Evolutionary conservation across 2,329 filamentous ascomycete species (phyloP).

Genomic region (Alternaria solani): DNA sequence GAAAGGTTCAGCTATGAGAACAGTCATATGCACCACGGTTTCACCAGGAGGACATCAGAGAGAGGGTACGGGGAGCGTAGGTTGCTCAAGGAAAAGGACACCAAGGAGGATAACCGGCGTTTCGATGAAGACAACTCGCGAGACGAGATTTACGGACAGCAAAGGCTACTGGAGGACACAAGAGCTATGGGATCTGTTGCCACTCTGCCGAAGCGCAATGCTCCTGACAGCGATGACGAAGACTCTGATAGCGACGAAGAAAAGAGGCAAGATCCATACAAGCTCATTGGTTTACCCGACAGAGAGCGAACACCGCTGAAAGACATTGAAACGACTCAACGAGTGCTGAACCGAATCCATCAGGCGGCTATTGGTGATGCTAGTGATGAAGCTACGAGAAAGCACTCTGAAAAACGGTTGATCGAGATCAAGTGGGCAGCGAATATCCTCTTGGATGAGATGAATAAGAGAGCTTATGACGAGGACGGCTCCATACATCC

Average conservation of each 20-base stretch:
- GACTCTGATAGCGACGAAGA: not conserved
- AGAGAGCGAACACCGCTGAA: not conserved
- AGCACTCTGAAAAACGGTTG: constrained; percentile 2
- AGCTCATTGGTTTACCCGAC: not conserved
- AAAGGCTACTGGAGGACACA: not conserved
- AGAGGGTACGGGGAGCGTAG: not conserved
- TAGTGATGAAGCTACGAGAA: not conserved
- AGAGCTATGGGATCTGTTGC: not conserved
- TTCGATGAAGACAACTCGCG: not conserved
- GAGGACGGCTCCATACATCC: constrained; percentile 5
- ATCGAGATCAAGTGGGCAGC: constrained; percentile 9
- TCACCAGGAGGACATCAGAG: not conserved
- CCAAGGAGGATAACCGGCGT: not conserved
- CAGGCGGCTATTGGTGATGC: not conserved
- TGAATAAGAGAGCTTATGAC: constrained; percentile 13
- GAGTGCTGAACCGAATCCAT: not conserved
- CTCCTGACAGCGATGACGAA: not conserved
- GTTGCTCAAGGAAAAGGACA: not conserved
- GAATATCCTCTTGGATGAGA: constrained; percentile 6
- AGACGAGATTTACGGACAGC: not conserved
- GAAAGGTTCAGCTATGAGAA: not conserved
- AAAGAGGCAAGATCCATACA: constrained; percentile 2
- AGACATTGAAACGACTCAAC: constrained; percentile 1
- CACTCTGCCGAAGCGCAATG: not conserved
- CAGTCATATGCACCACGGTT: not conserved